Conservation (phyloP, 148 eudicot species). For the Selenicereus undatus region DNA sequence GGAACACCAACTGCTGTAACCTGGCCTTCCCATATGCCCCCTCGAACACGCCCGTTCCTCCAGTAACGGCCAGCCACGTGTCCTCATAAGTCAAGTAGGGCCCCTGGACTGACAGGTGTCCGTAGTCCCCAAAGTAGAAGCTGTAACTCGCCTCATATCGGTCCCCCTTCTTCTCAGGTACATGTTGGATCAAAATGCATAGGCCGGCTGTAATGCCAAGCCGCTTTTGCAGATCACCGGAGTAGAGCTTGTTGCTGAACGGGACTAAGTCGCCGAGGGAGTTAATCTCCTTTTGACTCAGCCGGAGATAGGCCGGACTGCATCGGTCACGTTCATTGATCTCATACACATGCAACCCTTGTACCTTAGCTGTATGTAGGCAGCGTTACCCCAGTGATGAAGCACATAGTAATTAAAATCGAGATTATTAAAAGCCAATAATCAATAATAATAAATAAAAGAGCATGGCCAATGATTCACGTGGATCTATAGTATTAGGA, state of each 20-base stretch:
- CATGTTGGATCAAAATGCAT: slow-evolving; percentile 35
- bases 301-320: slow-evolving; percentile 40
- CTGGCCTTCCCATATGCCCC: slow-evolving; percentile 44
- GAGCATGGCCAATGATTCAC: background rate
- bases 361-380: slow-evolving; percentile 31
- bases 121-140: slow-evolving; percentile 60
- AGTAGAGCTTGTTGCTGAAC: slow-evolving; percentile 39
- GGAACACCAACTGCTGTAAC: slow-evolving; percentile 41
- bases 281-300: slow-evolving; percentile 35
- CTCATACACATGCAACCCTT: slow-evolving; percentile 45
- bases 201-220: slow-evolving; percentile 40
- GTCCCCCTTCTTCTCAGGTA: slow-evolving; percentile 41
- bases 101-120: slow-evolving; percentile 64
- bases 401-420: background rate
- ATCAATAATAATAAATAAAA: background rate
- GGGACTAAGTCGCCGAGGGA: slow-evolving; percentile 41
- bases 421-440: background rate
- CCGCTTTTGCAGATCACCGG: slow-evolving; percentile 39
- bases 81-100: slow-evolving; percentile 49
- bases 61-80: slow-evolving; percentile 40
- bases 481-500: background rate
- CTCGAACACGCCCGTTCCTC: slow-evolving; percentile 45
- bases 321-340: slow-evolving; percentile 44
- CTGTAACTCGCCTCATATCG: slow-evolving; percentile 56
- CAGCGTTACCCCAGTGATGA: background rate